Evolutionary conservation across 768 basidiomycete species (phyloP), one percentile per base, ranked within the genome.

Genomic region (Rhodotorula sphaerocarpa): DNA sequence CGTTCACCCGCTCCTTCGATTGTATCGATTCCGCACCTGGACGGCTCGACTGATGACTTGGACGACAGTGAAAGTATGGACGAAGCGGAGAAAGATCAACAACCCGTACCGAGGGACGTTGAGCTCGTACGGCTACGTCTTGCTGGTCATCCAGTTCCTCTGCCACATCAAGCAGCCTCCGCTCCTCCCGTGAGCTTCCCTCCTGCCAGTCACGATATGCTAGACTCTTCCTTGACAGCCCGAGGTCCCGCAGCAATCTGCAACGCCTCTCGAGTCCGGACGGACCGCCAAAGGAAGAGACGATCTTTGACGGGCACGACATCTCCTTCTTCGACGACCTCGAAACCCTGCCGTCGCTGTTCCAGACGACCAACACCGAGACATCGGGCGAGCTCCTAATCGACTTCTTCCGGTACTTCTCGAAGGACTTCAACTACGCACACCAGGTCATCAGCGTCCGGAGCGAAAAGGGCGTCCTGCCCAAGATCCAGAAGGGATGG

Each of bases 101-200:
- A 95, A 91, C 54, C 91, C 93, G 16, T 99, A 97, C 77, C 84
- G 89, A 72, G 93, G 93, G 65, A 97, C 93, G 2, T 79, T 99
- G 56, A 92, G 89, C 58, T 93, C 91, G 57, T 96, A 99, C 74
- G 93, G 93, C 67, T 96, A 93, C 78, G 92, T 93, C 69, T 82
- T 99, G 55, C 86, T 99, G 76, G 93, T 96, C 75, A 89, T 99
- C 71, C 95, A 92, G 78, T 99, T 90, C 78, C 83, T 97, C 56
- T 85, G 92, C 50, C 95, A 99, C 75, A 91, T 97, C 78, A 93
- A 95, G 79, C 89, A 89, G 70, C 92, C 93, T 58, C 88, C 92
- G 30, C 88, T 99, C 46, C 80, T 99, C 63, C 93, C 93, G 65
- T 70, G 18, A 55, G 69, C 61, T 15, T 44, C 15, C 39, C 2